Evolutionary conservation across 352 stramenopile genomes (phyloP).

Genomic region (Globisporangium paroecandrum): DNA sequence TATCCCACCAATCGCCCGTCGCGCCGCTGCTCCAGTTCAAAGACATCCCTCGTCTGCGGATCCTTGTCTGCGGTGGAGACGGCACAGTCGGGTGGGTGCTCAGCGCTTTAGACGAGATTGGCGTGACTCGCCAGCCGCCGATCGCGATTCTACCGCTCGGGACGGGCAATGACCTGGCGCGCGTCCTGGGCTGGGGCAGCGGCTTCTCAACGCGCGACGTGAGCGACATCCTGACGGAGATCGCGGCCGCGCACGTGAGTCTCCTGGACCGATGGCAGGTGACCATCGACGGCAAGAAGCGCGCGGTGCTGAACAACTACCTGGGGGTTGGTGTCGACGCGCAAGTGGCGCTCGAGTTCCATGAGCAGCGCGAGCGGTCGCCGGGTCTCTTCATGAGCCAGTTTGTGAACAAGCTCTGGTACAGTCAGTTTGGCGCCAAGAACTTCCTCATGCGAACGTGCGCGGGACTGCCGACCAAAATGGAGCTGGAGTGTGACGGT

Average conservation of each 20-base stretch:
- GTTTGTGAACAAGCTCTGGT: conserved; percentile 91
- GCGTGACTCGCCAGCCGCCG: conserved; percentile 68
- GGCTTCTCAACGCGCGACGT: conserved; percentile 81
- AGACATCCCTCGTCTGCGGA: conserved; percentile 81
- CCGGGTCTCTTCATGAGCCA: conserved; percentile 87
- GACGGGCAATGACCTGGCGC: conserved; percentile 95
- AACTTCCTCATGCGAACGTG: conserved; percentile 86
- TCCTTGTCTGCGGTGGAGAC: conserved; percentile 94
- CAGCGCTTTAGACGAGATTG: conserved; percentile 67
- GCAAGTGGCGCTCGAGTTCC: conserved; percentile 88
- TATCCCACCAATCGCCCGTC: conserved; percentile 91
- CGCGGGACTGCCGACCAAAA: conserved; percentile 67
- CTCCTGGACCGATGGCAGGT: conserved; percentile 76
- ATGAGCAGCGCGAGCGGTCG: conserved; percentile 84
- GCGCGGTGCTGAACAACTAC: conserved; percentile 77
- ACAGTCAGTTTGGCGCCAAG: conserved; percentile 85
- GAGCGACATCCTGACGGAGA: conserved; percentile 61
- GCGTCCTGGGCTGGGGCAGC: conserved; percentile 91
- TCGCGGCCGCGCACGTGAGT: conserved; percentile 72
- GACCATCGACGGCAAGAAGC: conserved; percentile 66
- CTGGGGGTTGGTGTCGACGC: conserved; percentile 88
- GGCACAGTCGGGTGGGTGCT: conserved; percentile 93
- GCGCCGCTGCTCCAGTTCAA: conserved; percentile 89
- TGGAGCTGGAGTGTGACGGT: conserved; percentile 80
- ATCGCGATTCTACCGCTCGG: conserved; percentile 95